phyloP scores from a whole-genome alignment of 495 filamentous ascomycete genomes.

The Penicillium antarcticum region DNA sequence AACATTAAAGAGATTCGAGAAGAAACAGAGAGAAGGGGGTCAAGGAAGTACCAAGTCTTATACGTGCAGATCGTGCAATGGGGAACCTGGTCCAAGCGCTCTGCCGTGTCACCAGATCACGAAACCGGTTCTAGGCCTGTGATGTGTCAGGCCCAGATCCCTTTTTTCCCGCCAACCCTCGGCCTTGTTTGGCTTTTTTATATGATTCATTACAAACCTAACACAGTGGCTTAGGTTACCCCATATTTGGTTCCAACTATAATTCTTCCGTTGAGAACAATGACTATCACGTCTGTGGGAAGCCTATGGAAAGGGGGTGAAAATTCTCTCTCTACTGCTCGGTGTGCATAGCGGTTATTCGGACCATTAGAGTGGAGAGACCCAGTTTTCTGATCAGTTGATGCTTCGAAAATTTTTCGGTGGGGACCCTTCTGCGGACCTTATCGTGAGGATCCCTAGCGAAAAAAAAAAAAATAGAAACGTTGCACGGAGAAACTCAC shows the following conservation, averaged over 20 bases:
- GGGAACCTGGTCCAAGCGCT: conserved; percentile 20
- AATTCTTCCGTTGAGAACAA: background rate
- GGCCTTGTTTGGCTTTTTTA: background rate
- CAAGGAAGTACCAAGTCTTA: conserved; percentile 8
- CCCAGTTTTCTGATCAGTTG: conserved; percentile 25
- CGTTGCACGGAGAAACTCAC: conserved; percentile 22
- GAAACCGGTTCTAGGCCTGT: conserved; percentile 21
- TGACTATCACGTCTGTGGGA: no score
- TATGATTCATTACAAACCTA: background rate
- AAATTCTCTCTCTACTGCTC: background rate
- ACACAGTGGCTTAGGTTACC: background rate
- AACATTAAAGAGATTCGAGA: background rate
- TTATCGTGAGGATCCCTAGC: conserved; percentile 15
- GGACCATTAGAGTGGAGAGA: conserved; percentile 11
- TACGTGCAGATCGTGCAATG: conserved; percentile 15
- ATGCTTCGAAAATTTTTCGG: conserved; percentile 30
- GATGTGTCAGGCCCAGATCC: background rate
- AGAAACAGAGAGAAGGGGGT: background rate
- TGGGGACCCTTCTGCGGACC: conserved; percentile 24
- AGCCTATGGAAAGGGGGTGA: no score
- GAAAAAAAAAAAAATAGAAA: conserved; percentile 13
- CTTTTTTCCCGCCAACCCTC: background rate
- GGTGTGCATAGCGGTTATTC: conserved; percentile 10
- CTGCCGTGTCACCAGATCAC: conserved; percentile 19
- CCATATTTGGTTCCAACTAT: background rate